These are phyloP conservation scores for Beauveria scarabaeidicola DNA, from an alignment of 2,329 filamentous ascomycete species.

Conservation along the genomic window DNA sequence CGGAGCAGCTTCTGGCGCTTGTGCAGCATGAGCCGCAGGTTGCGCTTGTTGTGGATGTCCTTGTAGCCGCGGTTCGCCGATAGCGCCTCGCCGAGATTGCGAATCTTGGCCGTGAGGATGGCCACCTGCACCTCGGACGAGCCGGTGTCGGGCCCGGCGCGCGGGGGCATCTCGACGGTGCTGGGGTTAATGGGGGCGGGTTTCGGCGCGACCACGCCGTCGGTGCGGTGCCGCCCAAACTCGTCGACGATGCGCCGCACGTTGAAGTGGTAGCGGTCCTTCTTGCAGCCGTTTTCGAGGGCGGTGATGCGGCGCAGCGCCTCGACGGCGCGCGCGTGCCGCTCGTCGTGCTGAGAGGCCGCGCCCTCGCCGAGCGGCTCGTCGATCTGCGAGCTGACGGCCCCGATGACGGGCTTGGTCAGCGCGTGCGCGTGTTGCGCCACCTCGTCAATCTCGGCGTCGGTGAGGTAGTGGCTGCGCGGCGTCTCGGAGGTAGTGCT, in stretches of 20 bases:
- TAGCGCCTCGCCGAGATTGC: conserved; percentile 65
- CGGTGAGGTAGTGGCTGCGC: conserved; percentile 69
- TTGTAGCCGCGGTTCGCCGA: conserved; percentile 60
- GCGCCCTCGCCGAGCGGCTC: conserved; percentile 27
- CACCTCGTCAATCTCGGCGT: conserved; percentile 57
- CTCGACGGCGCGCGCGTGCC: conserved; percentile 60
- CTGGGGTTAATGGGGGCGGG: conserved; percentile 37
- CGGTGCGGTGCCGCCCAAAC: conserved; percentile 88
- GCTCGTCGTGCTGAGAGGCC: conserved; percentile 37
- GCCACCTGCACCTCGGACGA: conserved; percentile 97
- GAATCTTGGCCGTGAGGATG: conserved; percentile 90
- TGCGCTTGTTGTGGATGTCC: conserved; percentile 92
- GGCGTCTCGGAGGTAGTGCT: conserved; percentile 22
- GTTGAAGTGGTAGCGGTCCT: conserved; percentile 74
- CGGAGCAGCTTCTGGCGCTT: conserved; percentile 78
- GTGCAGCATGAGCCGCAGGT: conserved; percentile 77
- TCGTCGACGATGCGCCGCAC: conserved; percentile 74
- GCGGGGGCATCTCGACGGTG: conserved; percentile 34
- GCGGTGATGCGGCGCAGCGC: conserved; percentile 74
- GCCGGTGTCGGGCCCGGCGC: conserved; percentile 86
- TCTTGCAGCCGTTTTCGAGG: conserved; percentile 66
- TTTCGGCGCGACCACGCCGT: conserved; percentile 57
- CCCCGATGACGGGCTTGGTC: conserved; percentile 46
- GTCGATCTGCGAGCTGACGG: conserved; percentile 31
- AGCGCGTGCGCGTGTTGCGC: conserved; percentile 60